These are phyloP conservation scores for Claviceps quebecensis DNA, from an alignment of 2,329 filamentous ascomycete species.

Conservation along the genomic window DNA sequence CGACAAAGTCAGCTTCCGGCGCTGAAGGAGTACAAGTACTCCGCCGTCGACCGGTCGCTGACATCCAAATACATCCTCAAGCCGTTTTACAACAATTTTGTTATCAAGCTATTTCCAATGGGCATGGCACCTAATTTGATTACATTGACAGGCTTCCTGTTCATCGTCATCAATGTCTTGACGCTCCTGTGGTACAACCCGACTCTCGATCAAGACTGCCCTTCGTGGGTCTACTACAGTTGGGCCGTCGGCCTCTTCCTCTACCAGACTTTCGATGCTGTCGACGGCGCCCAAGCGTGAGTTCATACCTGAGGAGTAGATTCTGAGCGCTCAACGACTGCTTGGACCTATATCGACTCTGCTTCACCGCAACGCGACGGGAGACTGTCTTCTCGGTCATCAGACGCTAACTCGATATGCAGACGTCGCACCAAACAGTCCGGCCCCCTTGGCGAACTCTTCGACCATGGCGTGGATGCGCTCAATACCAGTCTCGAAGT, in stretches of 20 bases:
- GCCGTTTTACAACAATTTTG: conserved; percentile 90
- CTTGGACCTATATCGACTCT: neutral
- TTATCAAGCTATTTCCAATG: conserved; percentile 90
- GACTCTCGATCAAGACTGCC: conserved; percentile 85
- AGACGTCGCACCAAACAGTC: conserved; percentile 82
- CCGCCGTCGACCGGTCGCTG: conserved; percentile 76
- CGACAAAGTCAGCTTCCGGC: conserved; percentile 79
- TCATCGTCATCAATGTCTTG: conserved; percentile 77
- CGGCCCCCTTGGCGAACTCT: conserved; percentile 86
- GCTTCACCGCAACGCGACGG: neutral
- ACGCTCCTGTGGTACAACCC: conserved; percentile 94
- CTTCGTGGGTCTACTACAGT: conserved; percentile 84
- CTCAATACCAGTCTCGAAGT: conserved; percentile 92
- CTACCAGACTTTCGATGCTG: conserved; percentile 97
- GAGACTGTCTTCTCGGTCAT: neutral
- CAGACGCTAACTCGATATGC: conserved; percentile 1
- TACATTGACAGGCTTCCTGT: conserved; percentile 78
- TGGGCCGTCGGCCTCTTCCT: conserved; percentile 85
- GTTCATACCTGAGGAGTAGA: conserved; percentile 20
- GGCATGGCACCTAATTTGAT: conserved; percentile 85
- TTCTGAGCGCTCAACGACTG: neutral
- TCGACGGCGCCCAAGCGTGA: conserved; percentile 86
- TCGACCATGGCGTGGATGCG: conserved; percentile 95
- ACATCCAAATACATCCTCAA: conserved; percentile 89
- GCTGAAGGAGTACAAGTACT: conserved; percentile 92